Base-by-base conservation (phyloP, 1,284 basidiomycete species). In the Ceratobasidium sp. region DNA sequence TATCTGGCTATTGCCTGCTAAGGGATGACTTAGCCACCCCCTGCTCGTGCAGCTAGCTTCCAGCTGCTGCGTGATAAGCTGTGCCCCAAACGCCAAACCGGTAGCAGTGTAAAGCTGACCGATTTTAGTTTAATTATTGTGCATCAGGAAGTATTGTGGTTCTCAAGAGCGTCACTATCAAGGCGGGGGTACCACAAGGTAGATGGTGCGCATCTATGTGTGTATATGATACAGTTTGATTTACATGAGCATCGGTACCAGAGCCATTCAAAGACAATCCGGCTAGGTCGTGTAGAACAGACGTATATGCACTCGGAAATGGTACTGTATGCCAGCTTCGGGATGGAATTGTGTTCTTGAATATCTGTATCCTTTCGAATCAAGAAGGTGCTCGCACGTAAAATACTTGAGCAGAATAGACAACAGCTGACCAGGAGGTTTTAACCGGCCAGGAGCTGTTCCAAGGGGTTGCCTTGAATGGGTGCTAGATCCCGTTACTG, bases 241-340 rank as follows among this genome's bases (percentile, higher is more conserved):
- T 58, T 13, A 58, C 29, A 31, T 29, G 22, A 16, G 22, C 11
- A 8, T 24, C 46, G 61, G 61, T 39, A 14, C 61, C 41, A 24
- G 41, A 63, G 14, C 22, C 48, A 13, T 46, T 48, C 19, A 9
- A 16, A 24, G 41, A 29, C 8, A 46, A 63, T 48, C 61, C 61
- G 16, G 31, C 61, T 9, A 63, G 61, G 19, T 46, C 24, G 11
- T 63, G 48, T 31, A 27, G 48, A 31, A 48, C 61, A 19, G 61
- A 48, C 41, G 61, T 63, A 31, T 63, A 63, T 48, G 61, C 61
- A 41, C 29, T 63, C n/a, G 61, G 61, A n/a, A 48, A 63, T 63
- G 61, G 61, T 63, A 27, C 34, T 34, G 34, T 34, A 34, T 19
- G 56, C 9, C 19, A 34, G 22, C 29, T 59, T 34, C 13, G 27